phyloP scores from a whole-genome alignment of 2,329 filamentous ascomycete species.

The Penicillium brasilianum region DNA sequence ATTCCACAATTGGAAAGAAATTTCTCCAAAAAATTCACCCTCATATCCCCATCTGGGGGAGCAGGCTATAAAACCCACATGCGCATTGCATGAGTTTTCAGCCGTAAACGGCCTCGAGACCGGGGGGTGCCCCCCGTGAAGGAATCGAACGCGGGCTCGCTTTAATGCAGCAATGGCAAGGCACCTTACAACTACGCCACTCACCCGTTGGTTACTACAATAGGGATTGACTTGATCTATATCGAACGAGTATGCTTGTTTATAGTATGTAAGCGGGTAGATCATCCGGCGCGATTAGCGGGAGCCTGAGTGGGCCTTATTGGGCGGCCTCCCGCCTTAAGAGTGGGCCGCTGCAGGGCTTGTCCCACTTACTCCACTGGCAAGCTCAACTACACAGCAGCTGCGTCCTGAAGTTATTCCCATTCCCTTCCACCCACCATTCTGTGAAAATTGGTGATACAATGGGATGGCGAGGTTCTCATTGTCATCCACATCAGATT shows the following conservation, averaged over 20 bases:
- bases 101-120: background rate
- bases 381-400: constrained; percentile 5
- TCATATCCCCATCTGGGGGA: background rate
- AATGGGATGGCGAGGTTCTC: background rate
- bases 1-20: background rate
- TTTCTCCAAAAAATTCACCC: constrained; percentile 13
- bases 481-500: background rate
- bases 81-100: background rate
- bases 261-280: background rate
- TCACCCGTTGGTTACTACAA: background rate
- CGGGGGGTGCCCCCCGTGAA: background rate
- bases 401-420: constrained; percentile 7
- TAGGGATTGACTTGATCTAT: background rate
- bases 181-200: background rate
- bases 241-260: background rate
- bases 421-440: background rate
- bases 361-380: background rate
- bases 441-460: background rate
- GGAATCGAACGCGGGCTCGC: constrained; percentile 9
- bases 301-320: background rate
- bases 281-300: background rate
- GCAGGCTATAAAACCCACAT: constrained; percentile 13
- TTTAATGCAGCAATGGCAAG: constrained; percentile 3
- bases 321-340: background rate
- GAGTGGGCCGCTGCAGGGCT: background rate